phyloP scores from a whole-genome alignment of 352 stramenopile species.

The Blastocystis sp. region DNA sequence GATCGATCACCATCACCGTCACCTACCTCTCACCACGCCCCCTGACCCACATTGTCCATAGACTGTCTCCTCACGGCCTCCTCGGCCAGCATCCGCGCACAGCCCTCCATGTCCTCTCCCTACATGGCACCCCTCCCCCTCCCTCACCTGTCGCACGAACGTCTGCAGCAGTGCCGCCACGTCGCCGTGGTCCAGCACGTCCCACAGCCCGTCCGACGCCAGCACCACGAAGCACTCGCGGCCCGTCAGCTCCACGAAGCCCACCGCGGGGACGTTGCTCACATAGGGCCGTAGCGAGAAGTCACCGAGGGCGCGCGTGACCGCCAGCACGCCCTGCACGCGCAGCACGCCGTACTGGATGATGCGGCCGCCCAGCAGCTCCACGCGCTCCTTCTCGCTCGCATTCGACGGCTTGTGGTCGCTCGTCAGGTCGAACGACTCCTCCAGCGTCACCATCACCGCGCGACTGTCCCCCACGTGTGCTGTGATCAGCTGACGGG shows the following conservation, averaged over 20 bases:
- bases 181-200: conserved; percentile 76
- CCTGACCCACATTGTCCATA: conserved; percentile 72
- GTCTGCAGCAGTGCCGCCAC: conserved; percentile 68
- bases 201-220: conserved; percentile 79
- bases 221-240: conserved; percentile 74
- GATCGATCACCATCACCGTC: conserved; percentile 76
- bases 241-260: conserved; percentile 63
- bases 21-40: background rate
- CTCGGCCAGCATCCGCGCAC: conserved; percentile 71
- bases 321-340: conserved; percentile 80
- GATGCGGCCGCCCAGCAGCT: conserved; percentile 74
- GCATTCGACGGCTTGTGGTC: conserved; percentile 80
- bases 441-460: conserved; percentile 71
- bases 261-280: conserved; percentile 57
- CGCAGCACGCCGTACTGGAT: conserved; percentile 80
- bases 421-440: conserved; percentile 70
- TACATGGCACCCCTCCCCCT: background rate
- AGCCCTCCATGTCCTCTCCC: conserved; percentile 63
- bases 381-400: conserved; percentile 76
- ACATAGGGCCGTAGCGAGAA: conserved; percentile 79
- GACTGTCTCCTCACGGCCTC: conserved; percentile 72
- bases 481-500: conserved; percentile 70
- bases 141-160: conserved; percentile 2
- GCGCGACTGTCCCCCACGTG: conserved; percentile 78
- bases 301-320: conserved; percentile 78